Percentiles rank a stretch among this genome's conserved stretches.
Evolutionary conservation across 176 grass and related monocot species (phyloP).

Genomic region (Oryza meridionalis): DNA sequence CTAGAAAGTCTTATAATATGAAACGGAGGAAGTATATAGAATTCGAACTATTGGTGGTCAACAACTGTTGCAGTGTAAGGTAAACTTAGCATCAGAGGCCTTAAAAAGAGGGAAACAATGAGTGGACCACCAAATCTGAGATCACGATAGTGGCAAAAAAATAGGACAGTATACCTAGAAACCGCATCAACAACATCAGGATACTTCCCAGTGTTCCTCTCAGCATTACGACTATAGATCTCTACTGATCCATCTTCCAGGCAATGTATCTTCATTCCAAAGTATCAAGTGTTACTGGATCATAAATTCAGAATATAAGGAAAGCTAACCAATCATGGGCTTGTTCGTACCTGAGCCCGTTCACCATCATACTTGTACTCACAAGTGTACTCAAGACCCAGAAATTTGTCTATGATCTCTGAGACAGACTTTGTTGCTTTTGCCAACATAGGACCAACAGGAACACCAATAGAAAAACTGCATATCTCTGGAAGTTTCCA

Average conservation of each 20-base stretch:
- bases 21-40: too few relatives aligned
- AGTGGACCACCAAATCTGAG: background rate
- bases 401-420: slow-evolving; percentile 98
- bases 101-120: slow-evolving; percentile 2
- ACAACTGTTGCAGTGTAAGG: too few relatives aligned
- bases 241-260: slow-evolving; percentile 97
- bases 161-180: slow-evolving; percentile 63
- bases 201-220: slow-evolving; percentile 98
- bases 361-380: slow-evolving; percentile 99
- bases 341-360: slow-evolving; percentile 82
- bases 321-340: slow-evolving; percentile 17
- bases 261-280: slow-evolving; percentile 86
- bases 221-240: slow-evolving; percentile 97
- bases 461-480: slow-evolving; percentile 95
- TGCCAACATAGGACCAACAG: slow-evolving; percentile 98
- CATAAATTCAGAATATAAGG: slow-evolving; percentile 5
- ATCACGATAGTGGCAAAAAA: background rate
- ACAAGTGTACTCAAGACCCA: slow-evolving; percentile 95
- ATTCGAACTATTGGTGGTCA: background rate
- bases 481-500: slow-evolving; percentile 95
- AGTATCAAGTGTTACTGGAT: slow-evolving; percentile 27
- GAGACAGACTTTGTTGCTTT: slow-evolving; percentile 99
- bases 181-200: slow-evolving; percentile 93
- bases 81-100: background rate
- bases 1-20: too few relatives aligned